These are phyloP conservation scores for Fraxinus platypoda DNA, from an alignment of 305 asterid species.

Conservation along the genomic window DNA sequence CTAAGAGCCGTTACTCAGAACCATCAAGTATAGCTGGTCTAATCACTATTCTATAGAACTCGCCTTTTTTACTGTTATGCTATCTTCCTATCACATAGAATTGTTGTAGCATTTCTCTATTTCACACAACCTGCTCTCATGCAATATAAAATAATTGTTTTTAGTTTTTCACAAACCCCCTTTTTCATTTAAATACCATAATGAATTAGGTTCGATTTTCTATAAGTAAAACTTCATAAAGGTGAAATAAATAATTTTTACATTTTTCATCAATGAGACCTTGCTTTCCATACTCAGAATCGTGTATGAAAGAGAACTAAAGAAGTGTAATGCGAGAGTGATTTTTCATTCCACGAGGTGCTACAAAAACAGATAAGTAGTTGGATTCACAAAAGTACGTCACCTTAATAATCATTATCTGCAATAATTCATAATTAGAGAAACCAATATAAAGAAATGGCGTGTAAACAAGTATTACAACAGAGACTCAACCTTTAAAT, in stretches of 20 bases:
- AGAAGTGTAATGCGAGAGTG: not conserved
- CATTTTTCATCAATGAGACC: not conserved
- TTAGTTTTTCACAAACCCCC: not conserved
- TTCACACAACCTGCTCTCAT: not conserved
- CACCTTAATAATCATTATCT: not conserved
- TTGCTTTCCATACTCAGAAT: not conserved
- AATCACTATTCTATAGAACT: not conserved
- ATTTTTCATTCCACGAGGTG: not conserved
- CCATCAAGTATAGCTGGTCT: not conserved
- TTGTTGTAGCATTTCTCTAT: not conserved
- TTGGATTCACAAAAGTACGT: not conserved
- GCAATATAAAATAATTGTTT: not conserved
- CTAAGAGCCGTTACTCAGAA: not conserved
- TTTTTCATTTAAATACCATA: not conserved
- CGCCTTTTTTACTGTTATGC: not conserved
- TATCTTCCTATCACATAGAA: not conserved
- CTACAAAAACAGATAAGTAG: not conserved
- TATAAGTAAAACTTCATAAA: not conserved
- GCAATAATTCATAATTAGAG: not conserved
- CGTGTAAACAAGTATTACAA: constrained; percentile 20
- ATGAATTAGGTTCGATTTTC: not conserved
- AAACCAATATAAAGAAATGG: not conserved
- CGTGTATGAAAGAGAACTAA: not conserved
- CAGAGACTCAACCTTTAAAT: constrained; percentile 67
- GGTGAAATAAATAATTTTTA: not conserved